Evolutionary conservation across 164 flowering plant genomes (phyloP).

Genomic region (Macadamia tetraphylla): DNA sequence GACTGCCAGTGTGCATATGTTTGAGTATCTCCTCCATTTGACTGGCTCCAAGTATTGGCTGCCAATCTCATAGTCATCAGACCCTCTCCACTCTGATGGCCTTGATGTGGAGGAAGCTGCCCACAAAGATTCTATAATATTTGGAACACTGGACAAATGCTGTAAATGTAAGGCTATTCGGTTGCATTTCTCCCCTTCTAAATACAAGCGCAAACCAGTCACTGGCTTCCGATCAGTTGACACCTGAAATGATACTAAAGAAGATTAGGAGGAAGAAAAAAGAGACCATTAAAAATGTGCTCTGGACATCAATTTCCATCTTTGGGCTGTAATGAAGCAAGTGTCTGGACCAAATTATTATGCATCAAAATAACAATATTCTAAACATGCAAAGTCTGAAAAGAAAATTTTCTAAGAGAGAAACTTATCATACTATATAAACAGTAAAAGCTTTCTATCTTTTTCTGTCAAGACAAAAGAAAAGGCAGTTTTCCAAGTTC

Average conservation of each 20-base stretch:
- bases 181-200: conserved; percentile 84
- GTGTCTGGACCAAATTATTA: no score
- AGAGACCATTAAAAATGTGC: no score
- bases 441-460: no score
- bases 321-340: no score
- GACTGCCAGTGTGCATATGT: conserved; percentile 64
- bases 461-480: no score
- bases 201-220: conserved; percentile 67
- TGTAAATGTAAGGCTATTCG: conserved; percentile 74
- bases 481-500: no score
- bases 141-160: conserved; percentile 76
- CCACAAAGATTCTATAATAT: conserved; percentile 29
- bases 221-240: conserved; percentile 63
- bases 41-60: conserved; percentile 58
- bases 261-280: no score
- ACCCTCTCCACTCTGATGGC: conserved; percentile 63
- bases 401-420: no score
- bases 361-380: no score
- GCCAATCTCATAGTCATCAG: conserved; percentile 40
- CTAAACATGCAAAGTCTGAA: no score
- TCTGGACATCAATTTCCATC: no score
- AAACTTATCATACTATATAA: no score
- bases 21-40: conserved; percentile 64
- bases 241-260: conserved; percentile 37
- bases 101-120: conserved; percentile 5